phyloP scores from a whole-genome alignment of 225 moss, liverwort and hornwort genomes.

The Marchantia paleacea region DNA sequence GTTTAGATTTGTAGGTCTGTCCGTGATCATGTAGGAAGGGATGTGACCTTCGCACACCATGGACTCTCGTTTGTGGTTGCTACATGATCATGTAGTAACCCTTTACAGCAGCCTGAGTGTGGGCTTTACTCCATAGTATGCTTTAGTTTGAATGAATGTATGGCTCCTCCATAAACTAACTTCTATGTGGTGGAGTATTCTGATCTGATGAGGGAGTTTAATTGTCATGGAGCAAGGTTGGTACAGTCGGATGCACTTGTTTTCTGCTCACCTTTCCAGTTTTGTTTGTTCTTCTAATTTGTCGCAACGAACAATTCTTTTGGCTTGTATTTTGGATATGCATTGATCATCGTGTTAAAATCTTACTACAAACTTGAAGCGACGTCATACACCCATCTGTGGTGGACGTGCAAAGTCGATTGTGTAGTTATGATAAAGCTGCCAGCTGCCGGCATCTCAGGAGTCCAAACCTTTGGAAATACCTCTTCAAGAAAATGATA shows the following conservation, averaged over 20 bases:
- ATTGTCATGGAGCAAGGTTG: constrained; percentile 4
- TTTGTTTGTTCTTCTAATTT: background rate
- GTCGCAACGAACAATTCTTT: background rate
- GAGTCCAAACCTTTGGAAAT: no score
- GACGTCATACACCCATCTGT: no score
- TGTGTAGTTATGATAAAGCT: no score
- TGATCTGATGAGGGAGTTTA: constrained; percentile 14
- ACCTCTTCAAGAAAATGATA: no score
- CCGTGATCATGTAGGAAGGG: constrained; percentile 21
- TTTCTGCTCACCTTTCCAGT: background rate
- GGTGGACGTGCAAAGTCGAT: no score
- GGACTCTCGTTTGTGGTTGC: constrained; percentile 33
- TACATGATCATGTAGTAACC: constrained; percentile 31
- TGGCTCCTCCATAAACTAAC: constrained; percentile 14
- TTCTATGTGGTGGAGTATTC: constrained; percentile 1
- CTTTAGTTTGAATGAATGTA: constrained; percentile 21
- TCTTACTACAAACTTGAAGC: no score
- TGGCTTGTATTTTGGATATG: no score
- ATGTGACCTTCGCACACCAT: constrained; percentile 25
- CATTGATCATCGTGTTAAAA: no score
- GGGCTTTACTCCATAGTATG: constrained; percentile 30
- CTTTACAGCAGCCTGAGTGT: constrained; percentile 35
- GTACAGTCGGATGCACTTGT: background rate
- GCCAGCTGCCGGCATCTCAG: no score
- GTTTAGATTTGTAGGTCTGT: constrained; percentile 28